phyloP scores from a whole-genome alignment of 768 basidiomycete species.

The Pleurotus tuber-regium region DNA sequence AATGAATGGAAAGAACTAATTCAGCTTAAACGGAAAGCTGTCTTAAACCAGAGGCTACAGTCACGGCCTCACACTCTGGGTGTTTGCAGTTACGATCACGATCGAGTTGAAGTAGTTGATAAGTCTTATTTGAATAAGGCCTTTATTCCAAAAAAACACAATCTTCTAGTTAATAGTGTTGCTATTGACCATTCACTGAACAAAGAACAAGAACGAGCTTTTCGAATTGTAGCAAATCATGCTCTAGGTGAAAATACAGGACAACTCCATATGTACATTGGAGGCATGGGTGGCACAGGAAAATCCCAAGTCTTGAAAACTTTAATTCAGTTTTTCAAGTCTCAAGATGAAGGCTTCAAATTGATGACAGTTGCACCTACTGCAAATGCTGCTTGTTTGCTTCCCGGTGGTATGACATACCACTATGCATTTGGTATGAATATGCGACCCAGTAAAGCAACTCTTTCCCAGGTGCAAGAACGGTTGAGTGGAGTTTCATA shows the following conservation, averaged over 20 bases:
- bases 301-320: slow-evolving; percentile 29
- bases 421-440: slow-evolving; percentile 14
- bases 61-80: background rate
- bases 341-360: slow-evolving; percentile 22
- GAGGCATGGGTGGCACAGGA: slow-evolving; percentile 32
- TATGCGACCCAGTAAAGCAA: no score
- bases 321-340: slow-evolving; percentile 19
- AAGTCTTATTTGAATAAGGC: slow-evolving; percentile 22
- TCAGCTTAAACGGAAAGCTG: background rate
- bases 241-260: slow-evolving; percentile 8
- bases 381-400: slow-evolving; percentile 21
- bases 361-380: slow-evolving; percentile 25
- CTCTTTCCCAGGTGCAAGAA: no score
- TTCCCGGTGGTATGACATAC: slow-evolving; percentile 24
- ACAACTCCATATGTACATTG: slow-evolving; percentile 30
- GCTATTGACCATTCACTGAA: slow-evolving; percentile 17
- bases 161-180: slow-evolving; percentile 3
- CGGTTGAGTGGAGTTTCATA: slow-evolving; percentile 26
- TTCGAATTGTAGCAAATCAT: slow-evolving; percentile 28
- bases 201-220: slow-evolving; percentile 28
- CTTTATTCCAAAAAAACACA: no score
- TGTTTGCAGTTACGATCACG: background rate
- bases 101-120: slow-evolving; percentile 18
- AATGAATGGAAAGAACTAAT: slow-evolving; percentile 11
- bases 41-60: background rate